These are phyloP conservation scores for Talinum fruticosum DNA, from an alignment of 148 eudicot species.

Conservation along the genomic window DNA sequence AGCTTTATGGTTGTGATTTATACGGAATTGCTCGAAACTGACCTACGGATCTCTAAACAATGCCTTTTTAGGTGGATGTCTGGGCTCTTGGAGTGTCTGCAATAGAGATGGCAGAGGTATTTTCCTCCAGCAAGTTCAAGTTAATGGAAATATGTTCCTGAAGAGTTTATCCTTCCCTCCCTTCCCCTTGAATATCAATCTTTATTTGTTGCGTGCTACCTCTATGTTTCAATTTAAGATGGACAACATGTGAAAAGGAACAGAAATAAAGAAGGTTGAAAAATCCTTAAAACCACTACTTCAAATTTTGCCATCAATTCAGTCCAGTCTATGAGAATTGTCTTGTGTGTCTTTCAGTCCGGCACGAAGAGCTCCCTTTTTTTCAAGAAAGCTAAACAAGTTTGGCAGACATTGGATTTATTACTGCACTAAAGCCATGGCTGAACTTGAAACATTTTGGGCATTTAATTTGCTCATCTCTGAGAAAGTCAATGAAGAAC, in stretches of 20 bases:
- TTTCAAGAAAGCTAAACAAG: background rate
- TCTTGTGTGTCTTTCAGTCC: background rate
- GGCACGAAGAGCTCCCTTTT: background rate
- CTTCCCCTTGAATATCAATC: background rate
- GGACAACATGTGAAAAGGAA: background rate
- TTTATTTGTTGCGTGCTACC: background rate
- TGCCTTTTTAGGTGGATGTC: slow-evolving; percentile 77
- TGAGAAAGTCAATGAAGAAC: background rate
- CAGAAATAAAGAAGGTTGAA: background rate
- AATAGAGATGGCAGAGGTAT: slow-evolving; percentile 99
- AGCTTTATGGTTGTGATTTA: background rate
- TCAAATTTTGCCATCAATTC: background rate
- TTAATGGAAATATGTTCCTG: slow-evolving; percentile 1
- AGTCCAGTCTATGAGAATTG: background rate
- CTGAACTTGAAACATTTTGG: background rate
- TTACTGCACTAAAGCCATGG: background rate
- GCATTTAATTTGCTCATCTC: background rate
- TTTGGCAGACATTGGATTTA: background rate
- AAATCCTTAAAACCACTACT: background rate
- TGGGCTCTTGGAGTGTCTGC: slow-evolving; percentile 99
- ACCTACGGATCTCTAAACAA: slow-evolving; percentile 6
- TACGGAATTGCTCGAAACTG: background rate
- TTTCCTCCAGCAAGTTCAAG: slow-evolving; percentile 4
- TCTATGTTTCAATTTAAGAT: background rate
- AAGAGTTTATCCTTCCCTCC: background rate